Conservation (phyloP, 2,329 filamentous ascomycete genomes). For the Penicillium sp. region DNA sequence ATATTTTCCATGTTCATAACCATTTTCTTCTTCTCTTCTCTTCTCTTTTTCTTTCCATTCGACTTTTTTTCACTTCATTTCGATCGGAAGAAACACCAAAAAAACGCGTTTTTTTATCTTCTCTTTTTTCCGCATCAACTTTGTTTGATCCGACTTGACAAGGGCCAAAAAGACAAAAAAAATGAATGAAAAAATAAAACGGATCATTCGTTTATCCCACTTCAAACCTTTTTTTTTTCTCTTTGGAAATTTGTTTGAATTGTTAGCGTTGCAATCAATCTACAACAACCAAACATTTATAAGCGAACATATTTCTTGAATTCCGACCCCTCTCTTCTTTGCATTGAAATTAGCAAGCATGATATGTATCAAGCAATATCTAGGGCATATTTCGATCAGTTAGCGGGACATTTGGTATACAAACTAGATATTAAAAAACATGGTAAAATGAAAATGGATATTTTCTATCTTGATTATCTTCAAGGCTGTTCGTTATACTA, state of each 20-base stretch:
- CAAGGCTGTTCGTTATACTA: no score
- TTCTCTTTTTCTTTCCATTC: neutral
- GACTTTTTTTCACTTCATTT: constrained; percentile 10
- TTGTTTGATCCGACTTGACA: neutral
- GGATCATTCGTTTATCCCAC: neutral
- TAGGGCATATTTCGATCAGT: neutral
- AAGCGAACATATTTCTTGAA: neutral
- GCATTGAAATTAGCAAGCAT: neutral
- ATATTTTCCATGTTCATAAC: constrained; percentile 3
- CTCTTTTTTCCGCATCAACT: neutral
- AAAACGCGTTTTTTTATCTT: neutral
- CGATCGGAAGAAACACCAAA: neutral
- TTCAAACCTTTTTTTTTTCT: neutral
- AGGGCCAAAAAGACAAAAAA: neutral
- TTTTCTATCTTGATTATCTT: no score
- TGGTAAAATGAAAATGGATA: neutral
- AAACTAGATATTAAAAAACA: neutral
- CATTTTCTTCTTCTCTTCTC: neutral
- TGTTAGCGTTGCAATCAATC: neutral
- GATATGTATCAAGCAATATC: neutral
- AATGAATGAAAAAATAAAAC: neutral
- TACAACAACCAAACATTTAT: neutral
- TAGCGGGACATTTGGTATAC: neutral
- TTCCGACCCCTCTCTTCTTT: neutral
- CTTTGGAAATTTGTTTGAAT: neutral